phyloP scores from a whole-genome alignment of 2,329 filamentous ascomycete species.

The Monilinia vaccinii-corymbosi region DNA sequence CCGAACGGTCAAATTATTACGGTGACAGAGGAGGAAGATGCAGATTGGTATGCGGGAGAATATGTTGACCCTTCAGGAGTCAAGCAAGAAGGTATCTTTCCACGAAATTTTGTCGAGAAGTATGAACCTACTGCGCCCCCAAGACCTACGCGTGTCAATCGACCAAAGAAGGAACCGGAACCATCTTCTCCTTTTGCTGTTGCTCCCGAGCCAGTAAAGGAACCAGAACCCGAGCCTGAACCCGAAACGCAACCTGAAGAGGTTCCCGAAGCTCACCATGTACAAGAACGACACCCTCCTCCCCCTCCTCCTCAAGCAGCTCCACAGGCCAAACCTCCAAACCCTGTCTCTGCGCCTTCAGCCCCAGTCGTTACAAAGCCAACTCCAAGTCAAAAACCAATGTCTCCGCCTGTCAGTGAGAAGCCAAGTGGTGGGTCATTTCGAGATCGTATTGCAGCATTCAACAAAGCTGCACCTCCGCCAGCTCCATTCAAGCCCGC shows the following conservation, averaged over 20 bases:
- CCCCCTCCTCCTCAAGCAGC: conserved; percentile 29
- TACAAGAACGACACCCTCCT: conserved; percentile 22
- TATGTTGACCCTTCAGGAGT: conserved; percentile 68
- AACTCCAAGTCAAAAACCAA: conserved; percentile 34
- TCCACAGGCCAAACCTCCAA: conserved; percentile 30
- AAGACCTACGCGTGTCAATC: conserved; percentile 62
- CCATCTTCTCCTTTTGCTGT: conserved; percentile 26
- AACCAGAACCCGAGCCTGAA: conserved; percentile 28
- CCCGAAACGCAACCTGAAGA: conserved; percentile 33
- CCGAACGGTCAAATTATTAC: conserved; percentile 79
- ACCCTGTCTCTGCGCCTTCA: conserved; percentile 28
- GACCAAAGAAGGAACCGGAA: conserved; percentile 50
- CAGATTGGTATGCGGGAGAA: conserved; percentile 87
- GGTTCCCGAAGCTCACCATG: conserved; percentile 28
- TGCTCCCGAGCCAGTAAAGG: conserved; percentile 31
- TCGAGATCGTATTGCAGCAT: conserved; percentile 91
- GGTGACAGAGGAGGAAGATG: conserved; percentile 85
- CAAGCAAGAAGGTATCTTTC: conserved; percentile 81
- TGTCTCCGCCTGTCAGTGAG: conserved; percentile 55
- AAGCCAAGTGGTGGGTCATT: conserved; percentile 75
- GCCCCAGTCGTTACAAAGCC: conserved; percentile 24
- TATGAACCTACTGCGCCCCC: conserved; percentile 88
- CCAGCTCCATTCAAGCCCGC: conserved; percentile 83
- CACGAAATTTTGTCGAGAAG: conserved; percentile 93
- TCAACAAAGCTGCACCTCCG: conserved; percentile 85